Evolutionary conservation across 148 eudicot genomes (phyloP), one percentile per base, ranked within the genome.

Genomic region (Chenopodium album): DNA sequence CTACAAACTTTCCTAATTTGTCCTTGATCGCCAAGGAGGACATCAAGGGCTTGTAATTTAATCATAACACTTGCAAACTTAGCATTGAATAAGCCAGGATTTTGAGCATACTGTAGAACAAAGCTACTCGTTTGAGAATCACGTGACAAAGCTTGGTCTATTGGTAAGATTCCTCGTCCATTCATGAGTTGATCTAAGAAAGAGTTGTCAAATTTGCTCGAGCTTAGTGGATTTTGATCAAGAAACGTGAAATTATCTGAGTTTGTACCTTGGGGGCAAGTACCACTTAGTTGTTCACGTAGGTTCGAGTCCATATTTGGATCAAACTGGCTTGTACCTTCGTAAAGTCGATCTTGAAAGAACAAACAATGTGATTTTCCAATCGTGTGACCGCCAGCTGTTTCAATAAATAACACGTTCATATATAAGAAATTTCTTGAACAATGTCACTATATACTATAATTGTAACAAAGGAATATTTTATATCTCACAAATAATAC

Each of bases 1-100:
- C 78, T 50, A 76, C 93, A 90, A 63, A 89, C 83, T 76, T 83
- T 85, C 80, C 93, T 87, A 46, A 91, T 77, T 72, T 91, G 78
- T 0, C 93, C 92, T 0, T 85, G 81, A 20, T 41, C 23, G 1
- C 93, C 93, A 0, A 89, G 88, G 29, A 89, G 89, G 2, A 84
- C 80, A 1, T 84, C 76, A 19, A 84, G 46, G 9, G 82, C 80
- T 84, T 84, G 86, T 29, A 84, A 22, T 47, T 84, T 84, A 1
- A 84, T 11, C 86, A 84, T 75, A 29, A 79, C 82, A 8, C 29
- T 59, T 20, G 77, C 80, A 2, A 84, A 47, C 37, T 70, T 77
- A 29, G 71, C 29, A 50, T 79, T 79, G 48, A 84, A 84, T 23
- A 76, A 41, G 4, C 76, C 59, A 54, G 67, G 60, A 22, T 77